A percentile compares a stretch with the other conserved stretches of the same genome.
Conservation (phyloP, 2,329 filamentous ascomycete genomes). For the Metarhizium brunneum region DNA sequence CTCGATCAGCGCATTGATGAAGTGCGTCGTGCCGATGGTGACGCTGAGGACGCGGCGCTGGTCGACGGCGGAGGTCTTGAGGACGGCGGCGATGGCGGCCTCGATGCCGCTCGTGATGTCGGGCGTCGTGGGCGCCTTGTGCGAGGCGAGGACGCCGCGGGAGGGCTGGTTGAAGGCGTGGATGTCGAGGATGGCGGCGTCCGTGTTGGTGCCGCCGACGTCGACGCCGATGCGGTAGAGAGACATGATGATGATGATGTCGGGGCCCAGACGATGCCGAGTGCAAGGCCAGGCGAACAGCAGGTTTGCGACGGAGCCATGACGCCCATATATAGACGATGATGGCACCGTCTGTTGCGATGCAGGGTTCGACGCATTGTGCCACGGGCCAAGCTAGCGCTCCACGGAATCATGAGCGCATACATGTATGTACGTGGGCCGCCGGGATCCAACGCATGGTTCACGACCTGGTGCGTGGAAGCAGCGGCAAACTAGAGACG, state of each 20-base stretch:
- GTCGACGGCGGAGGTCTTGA: constrained; percentile 27
- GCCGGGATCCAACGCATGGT: constrained; percentile 14
- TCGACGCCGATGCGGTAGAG: constrained; percentile 35
- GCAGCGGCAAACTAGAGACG: neutral
- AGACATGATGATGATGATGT: constrained; percentile 15
- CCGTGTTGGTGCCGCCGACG: constrained; percentile 32
- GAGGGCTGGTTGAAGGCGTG: constrained; percentile 21
- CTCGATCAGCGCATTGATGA: constrained; percentile 40
- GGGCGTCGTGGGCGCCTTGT: constrained; percentile 39
- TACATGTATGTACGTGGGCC: neutral
- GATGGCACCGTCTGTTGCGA: too few species aligned
- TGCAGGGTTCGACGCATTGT: neutral
- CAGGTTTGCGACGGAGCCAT: too few species aligned
- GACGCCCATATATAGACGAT: too few species aligned
- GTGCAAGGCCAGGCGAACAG: too few species aligned
- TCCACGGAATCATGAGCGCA: neutral
- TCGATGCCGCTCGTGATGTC: constrained; percentile 41
- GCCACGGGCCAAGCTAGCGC: neutral
- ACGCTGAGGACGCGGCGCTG: constrained; percentile 32
- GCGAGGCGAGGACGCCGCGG: constrained; percentile 34
- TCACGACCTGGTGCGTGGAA: constrained; percentile 1
- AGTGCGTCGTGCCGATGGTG: constrained; percentile 41
- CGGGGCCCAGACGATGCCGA: too few species aligned
- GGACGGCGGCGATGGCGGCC: constrained; percentile 32
- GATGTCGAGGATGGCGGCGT: constrained; percentile 35